These are phyloP conservation scores for Entomophthora muscae DNA, from an alignment of 371 early-diverging fungal species.

Conservation along the genomic window DNA sequence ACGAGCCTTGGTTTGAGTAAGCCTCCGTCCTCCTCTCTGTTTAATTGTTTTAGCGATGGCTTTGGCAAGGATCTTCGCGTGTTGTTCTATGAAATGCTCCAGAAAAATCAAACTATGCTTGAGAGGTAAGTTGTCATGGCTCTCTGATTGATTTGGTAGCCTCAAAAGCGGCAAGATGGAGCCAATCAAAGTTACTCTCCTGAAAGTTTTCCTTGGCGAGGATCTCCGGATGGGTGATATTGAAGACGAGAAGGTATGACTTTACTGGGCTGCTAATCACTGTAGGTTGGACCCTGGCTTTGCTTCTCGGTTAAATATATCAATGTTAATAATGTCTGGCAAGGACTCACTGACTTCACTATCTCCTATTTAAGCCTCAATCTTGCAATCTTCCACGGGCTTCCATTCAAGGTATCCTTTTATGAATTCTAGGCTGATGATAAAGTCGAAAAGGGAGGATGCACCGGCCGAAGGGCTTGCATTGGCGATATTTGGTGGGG, in stretches of 20 bases:
- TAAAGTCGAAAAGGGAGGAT: background rate
- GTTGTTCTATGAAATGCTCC: background rate
- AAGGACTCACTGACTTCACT: background rate
- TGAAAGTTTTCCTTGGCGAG: background rate
- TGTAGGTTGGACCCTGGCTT: background rate
- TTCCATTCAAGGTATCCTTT: background rate
- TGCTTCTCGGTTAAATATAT: background rate
- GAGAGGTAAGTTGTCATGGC: background rate
- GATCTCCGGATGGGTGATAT: background rate
- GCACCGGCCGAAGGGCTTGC: background rate
- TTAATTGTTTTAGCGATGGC: background rate
- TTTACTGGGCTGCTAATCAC: background rate
- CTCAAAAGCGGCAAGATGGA: background rate
- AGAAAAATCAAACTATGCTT: background rate
- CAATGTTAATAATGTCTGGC: background rate
- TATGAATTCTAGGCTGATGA: background rate
- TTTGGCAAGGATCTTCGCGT: background rate
- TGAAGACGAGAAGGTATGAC: background rate
- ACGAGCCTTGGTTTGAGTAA: background rate
- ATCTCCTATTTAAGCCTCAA: background rate
- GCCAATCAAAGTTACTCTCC: background rate
- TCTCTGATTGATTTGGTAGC: background rate
- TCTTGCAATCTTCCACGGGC: background rate
- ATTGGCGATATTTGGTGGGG: background rate
- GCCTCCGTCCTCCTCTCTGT: background rate